These are phyloP conservation scores for Nannochloris sp. DNA, from an alignment of 139 green algal species.

Conservation along the genomic window DNA sequence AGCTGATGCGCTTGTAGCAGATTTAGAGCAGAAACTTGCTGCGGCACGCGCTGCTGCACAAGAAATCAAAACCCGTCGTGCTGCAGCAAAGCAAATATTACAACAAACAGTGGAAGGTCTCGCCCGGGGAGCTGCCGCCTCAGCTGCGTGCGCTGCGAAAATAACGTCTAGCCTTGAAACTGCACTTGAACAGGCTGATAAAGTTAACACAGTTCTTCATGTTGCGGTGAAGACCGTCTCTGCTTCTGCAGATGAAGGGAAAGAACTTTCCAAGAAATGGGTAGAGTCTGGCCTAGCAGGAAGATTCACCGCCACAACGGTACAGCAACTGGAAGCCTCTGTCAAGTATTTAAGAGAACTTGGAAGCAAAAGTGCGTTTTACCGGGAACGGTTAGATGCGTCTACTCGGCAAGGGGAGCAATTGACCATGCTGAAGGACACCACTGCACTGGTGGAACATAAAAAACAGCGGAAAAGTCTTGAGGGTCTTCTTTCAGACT, in stretches of 20 bases:
- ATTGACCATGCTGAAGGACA: constrained; percentile 9
- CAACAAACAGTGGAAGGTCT: neutral
- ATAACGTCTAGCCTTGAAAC: neutral
- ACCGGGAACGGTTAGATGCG: constrained; percentile 9
- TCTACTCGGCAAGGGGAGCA: constrained; percentile 15
- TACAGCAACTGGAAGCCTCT: constrained; percentile 13
- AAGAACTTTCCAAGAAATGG: neutral
- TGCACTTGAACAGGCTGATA: neutral
- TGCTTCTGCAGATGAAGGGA: neutral
- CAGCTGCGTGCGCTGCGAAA: neutral
- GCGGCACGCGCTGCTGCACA: neutral
- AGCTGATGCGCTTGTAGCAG: neutral
- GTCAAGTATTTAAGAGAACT: constrained; percentile 12
- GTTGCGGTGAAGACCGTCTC: neutral
- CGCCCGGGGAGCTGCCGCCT: neutral
- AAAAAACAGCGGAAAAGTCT: constrained; percentile 6
- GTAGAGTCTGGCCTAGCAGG: constrained; percentile 1
- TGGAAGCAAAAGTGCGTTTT: constrained; percentile 20
- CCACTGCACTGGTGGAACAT: neutral
- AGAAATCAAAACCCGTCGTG: neutral
- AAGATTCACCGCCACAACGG: constrained; percentile 8
- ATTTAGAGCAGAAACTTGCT: neutral
- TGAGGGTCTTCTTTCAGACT: neutral
- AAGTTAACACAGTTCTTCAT: neutral
- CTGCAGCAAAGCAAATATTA: neutral